Base-by-base conservation (phyloP, 148 eudicot genomes). In the Rhododendron mucronatum region DNA sequence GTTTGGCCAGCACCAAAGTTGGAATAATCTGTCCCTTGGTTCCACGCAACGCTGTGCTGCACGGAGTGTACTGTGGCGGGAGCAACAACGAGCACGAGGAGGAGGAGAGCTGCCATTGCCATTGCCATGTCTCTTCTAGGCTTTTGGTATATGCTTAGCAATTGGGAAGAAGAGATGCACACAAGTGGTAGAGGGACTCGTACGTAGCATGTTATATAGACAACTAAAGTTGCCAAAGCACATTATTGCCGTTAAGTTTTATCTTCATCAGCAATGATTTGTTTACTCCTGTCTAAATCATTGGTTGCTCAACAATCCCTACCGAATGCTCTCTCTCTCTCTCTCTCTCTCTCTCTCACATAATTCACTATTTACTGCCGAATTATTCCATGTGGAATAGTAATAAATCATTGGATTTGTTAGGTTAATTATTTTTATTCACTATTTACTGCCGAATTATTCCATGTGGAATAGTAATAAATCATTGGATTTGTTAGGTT, bases 1-100 rank as follows among this genome's bases (percentile, higher is more conserved):
- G 77, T 88, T 82, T 88, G 26, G 2, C 74, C 35, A 1, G 82
- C 15, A 5, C 85, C 87, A 87, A 82, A 88, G n/a, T 51, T 88
- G 30, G 82, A 7, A 41, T 81, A 88, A 82, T 82, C 55, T 0
- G 9, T 81, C 1, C 50, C 12, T 47, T 57, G 78, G 53, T 9
- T 63, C 89, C 89, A 88, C 10, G 79, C 74, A 1, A 15, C 0
- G 83, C 55, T 76, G 47, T 88, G 83, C 28, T 82, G 73, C 2
- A 3, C 48, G 0, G 73, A 87, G 51, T 61, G 30, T 21, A 55
- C 87, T 14, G 83, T 79, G 28, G 87, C 79, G 28, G 83, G 87
- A n/a, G 87, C 74, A 2, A 74, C 83, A 4, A 88, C 10, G 65
- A 88, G 75, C 35, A 88, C 45, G 45, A 41, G 51, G 28, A 88